Evolutionary conservation across 1,284 basidiomycete species (phyloP), one percentile per base, ranked within the genome.

Genomic region (Ceratobasidium sp.): DNA sequence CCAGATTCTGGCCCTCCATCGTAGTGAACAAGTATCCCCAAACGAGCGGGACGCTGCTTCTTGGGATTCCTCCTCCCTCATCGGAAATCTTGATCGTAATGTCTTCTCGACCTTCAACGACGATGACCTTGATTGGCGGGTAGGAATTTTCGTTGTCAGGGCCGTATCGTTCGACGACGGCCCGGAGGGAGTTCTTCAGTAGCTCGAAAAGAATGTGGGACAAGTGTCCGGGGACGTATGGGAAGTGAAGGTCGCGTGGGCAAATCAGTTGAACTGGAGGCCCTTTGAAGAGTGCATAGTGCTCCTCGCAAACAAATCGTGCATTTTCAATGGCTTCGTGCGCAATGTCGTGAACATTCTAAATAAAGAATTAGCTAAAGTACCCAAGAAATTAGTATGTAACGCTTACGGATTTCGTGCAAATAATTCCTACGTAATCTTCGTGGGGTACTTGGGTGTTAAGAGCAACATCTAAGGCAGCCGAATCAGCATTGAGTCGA

Each of bases 21-120:
- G 97, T 99, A 39, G 97, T 99, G 77, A 99, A 99, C 89, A 95
- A 96, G 78, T 96, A 99, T 70, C 95, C 98, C 96, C 96, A 99
- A 60, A 98, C 97, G 62, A 97, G 83, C 3, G 94, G 93, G 36
- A 98, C 90, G 0, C 95, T 96, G 74, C 91, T 93, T 54, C 96
- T 81, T 19, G 95, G 87, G 70, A 99, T 99, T 1, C 97, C 97
- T 4, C 96, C 97, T 9, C 96, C 96, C 77, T 99, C 96, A 77
- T 94, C 92, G 23, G 85, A 87, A 74, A 99, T 98, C 84, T 99
- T 99, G 84, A 99, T 95, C 7, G 96, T 99, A 74, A 99, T 98
- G 77, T 99, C 96, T 77, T 85, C 83, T 68, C 77, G 76, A 50
- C 78, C 94, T 77, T 98, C 95, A 1, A 98, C 93, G 23, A 98